Base-by-base conservation (phyloP, 441 rosid genomes). In the Populus trichocarpa region DNA sequence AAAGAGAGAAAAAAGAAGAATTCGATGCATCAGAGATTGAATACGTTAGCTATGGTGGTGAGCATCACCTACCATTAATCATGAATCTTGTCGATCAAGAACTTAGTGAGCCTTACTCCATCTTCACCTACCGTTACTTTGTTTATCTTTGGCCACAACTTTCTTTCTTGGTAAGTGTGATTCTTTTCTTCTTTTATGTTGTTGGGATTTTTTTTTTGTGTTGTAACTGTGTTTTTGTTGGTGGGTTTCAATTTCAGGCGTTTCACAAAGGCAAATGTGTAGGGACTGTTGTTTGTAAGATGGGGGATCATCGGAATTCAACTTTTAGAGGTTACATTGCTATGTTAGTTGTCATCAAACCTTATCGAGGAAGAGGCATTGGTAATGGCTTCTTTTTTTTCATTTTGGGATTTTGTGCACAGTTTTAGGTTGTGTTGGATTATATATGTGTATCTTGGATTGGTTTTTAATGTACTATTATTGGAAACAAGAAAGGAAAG, bases 141-240 rank as follows among this genome's bases (percentile, higher is more conserved):
- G 99, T 95, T 82, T 93, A 95, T 78, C 89, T 93, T 59, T 93
- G 99, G 99, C 98, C 99, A 20, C 96, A 93, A 77, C 97, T 93
- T 74, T 95, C 90, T 75, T 95, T 95, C 88, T 80, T 95, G 88
- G 97, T 93, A 87, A 20, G 9, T 35, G 67, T 32, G 22, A 71
- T 75, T 38, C 11, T 28, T 33, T 23, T 20, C 66, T n/a, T 63
- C 38, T 25, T 1, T 46, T 72, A 4, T 28, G 32, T 65, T 22
- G 5, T 16, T 67, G 26, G 59, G 36, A 68, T 36, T 16, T 42
- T 3, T 8, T 3, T 40, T 64, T n/a, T 7, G 40, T 73, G 10
- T 46, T 73, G 57, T 71, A 72, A 40, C 67, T 13, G 16, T 77
- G n/a, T 33, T 26, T 67, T 64, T 33, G 28, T 69, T 69, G 9